Percentiles rank a stretch among this genome's conserved stretches.
These are phyloP conservation scores for Coemansia sp. DNA, from an alignment of 192 early-diverging fungal genomes.

Conservation along the genomic window DNA sequence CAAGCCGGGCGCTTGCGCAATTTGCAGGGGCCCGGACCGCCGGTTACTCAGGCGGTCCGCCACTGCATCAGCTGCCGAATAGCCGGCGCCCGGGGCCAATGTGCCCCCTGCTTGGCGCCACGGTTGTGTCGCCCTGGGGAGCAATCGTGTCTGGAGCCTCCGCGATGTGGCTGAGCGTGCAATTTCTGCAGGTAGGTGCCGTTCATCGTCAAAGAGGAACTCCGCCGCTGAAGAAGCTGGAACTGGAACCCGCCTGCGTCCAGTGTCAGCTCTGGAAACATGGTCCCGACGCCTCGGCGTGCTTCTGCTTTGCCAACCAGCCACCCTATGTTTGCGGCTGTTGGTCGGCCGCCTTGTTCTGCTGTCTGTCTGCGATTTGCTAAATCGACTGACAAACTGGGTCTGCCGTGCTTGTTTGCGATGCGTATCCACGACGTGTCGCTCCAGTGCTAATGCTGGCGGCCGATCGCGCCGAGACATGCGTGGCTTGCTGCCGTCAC, in stretches of 20 bases:
- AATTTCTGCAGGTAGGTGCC: background rate
- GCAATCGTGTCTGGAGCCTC: conserved; percentile 22
- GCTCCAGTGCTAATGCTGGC: background rate
- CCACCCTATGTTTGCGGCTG: no score
- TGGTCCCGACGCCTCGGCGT: no score
- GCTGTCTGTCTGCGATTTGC: no score
- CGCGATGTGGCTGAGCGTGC: background rate
- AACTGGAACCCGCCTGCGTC: background rate
- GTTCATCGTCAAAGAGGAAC: conserved; percentile 42
- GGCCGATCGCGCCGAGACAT: background rate
- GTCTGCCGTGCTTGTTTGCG: background rate
- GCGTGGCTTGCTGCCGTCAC: background rate
- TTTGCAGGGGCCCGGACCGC: no score
- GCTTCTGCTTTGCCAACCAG: no score
- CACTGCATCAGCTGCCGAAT: conserved; percentile 8
- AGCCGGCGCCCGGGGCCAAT: background rate
- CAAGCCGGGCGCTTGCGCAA: no score
- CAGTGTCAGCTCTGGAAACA: background rate
- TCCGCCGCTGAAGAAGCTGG: background rate
- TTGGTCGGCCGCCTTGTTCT: no score
- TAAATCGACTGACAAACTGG: conserved; percentile 12
- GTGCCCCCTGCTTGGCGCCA: background rate
- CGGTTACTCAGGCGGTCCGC: conserved; percentile 2
- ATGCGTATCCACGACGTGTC: background rate
- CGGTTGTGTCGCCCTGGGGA: no score